These are phyloP conservation scores for Bassia scoparia DNA, from an alignment of 148 eudicot species.

Conservation along the genomic window DNA sequence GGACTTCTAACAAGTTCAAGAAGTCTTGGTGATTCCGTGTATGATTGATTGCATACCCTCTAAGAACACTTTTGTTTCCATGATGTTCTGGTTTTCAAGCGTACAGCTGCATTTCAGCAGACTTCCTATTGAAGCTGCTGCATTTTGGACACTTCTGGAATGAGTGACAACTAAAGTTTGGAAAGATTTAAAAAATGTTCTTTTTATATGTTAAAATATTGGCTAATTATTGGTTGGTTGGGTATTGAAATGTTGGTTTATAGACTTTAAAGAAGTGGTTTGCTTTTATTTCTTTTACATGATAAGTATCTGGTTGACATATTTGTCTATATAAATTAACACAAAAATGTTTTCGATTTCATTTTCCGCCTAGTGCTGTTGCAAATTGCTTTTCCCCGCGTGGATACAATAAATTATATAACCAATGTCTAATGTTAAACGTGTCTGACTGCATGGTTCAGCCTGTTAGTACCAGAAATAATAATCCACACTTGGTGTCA, in stretches of 20 bases:
- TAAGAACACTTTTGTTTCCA: too few species aligned
- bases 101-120: neutral
- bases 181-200: neutral
- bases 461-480: too few species aligned
- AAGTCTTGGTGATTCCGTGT: constrained; percentile 9
- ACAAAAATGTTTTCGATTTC: too few species aligned
- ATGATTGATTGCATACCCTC: too few species aligned
- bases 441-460: too few species aligned
- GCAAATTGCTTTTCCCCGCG: too few species aligned
- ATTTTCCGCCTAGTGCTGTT: too few species aligned
- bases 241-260: too few species aligned
- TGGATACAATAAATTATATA: too few species aligned
- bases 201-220: neutral
- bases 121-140: neutral
- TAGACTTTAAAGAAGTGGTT: neutral
- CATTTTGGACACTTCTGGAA: neutral
- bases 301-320: neutral
- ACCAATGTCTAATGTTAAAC: too few species aligned
- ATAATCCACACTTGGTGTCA: too few species aligned
- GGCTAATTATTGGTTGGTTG: neutral
- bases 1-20: neutral
- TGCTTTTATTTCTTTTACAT: neutral
- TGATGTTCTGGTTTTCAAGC: neutral
- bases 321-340: neutral
- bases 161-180: neutral